These are phyloP conservation scores for Teunomyces funiuensis DNA, from an alignment of 805 yeast genomes.

Conservation along the genomic window DNA sequence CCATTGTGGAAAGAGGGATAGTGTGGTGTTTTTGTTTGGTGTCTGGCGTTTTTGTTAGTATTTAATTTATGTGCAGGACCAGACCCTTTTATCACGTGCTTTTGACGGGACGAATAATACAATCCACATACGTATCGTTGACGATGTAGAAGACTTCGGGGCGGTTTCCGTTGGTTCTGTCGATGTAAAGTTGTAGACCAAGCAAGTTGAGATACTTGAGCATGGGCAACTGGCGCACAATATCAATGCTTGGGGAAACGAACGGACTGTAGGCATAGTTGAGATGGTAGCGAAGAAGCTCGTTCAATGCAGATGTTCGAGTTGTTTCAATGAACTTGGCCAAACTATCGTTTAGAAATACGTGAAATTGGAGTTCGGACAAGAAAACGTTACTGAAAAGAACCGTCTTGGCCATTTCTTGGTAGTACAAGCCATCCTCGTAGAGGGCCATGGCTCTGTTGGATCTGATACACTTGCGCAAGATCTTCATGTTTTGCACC, in stretches of 20 bases:
- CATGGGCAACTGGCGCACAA: slow-evolving; percentile 5
- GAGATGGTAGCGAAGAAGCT: slow-evolving; percentile 12
- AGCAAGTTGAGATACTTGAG: slow-evolving; percentile 5
- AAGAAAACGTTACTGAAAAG: slow-evolving; percentile 8
- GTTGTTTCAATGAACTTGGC: slow-evolving; percentile 10
- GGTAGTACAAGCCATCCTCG: slow-evolving; percentile 15
- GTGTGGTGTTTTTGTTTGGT: not conserved
- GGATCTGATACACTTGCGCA: slow-evolving; percentile 14
- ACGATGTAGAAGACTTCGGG: slow-evolving; percentile 4
- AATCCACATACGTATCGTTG: not conserved
- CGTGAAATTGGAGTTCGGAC: slow-evolving; percentile 4
- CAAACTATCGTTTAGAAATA: slow-evolving; percentile 11
- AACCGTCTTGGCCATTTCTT: slow-evolving; percentile 3
- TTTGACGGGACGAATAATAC: no score
- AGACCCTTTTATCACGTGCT: no score
- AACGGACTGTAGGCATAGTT: slow-evolving; percentile 13
- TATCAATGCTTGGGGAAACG: slow-evolving; percentile 8
- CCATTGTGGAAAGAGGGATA: not conserved
- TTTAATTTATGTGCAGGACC: no score
- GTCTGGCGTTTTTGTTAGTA: not conserved
- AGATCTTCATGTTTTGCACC: slow-evolving; percentile 13
- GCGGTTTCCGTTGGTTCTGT: not conserved
- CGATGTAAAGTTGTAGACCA: slow-evolving; percentile 2
- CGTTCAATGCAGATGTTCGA: slow-evolving; percentile 7
- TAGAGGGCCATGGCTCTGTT: slow-evolving; percentile 8